Evolutionary conservation across 2,329 filamentous ascomycete species (phyloP), one percentile per base, ranked within the genome.

Genomic region (Talaromyces sp.): DNA sequence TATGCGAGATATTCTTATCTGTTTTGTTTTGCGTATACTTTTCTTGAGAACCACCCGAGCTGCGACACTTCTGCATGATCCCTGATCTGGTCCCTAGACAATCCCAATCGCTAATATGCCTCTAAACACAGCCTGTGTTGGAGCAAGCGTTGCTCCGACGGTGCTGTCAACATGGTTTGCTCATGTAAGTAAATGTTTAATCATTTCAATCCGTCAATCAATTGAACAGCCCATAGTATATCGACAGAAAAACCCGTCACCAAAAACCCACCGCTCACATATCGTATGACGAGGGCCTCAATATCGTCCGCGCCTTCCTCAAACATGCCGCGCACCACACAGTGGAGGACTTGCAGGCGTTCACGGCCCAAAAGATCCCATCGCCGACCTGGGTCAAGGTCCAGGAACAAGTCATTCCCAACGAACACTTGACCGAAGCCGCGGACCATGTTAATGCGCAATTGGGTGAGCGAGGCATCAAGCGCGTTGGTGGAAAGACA

Each of bases 351-450:
- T 80, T 98, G 35, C 95, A 99, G 74, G 87, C 89, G 3, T 98
- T 98, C 76, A 97, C 94, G 0, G 83, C 87, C 14, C 94, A 97
- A 82, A 93, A 91, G 88, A 93, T 98, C 2, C 95, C 94, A 0
- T 88, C 90, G 65, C 93, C 95, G 1, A 86, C 88, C 70, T 98
- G 93, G 93, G 89, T 97, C 64, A 91, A 90, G 71, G 87, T 90
- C 4, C 88, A 96, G 62, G 84, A 88, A 60, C 83, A 90, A 43
- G 80, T 80, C 10, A 88, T 98, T 58, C 81, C 89, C 0, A 79
- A 86, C 0, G 80, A 86, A n/a, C 84, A 88, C 66, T 80, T 96
- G 27, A 79, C 81, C 1, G 82, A 85, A 50, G 86, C 93, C 0
- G 93, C 93, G 0, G 81, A 85, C 31, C 77, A 88, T 8, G 78